Evolutionary conservation across 192 early-diverging fungal species (phyloP), one percentile per base, ranked within the genome.

Genomic region (Coemansia sp.): DNA sequence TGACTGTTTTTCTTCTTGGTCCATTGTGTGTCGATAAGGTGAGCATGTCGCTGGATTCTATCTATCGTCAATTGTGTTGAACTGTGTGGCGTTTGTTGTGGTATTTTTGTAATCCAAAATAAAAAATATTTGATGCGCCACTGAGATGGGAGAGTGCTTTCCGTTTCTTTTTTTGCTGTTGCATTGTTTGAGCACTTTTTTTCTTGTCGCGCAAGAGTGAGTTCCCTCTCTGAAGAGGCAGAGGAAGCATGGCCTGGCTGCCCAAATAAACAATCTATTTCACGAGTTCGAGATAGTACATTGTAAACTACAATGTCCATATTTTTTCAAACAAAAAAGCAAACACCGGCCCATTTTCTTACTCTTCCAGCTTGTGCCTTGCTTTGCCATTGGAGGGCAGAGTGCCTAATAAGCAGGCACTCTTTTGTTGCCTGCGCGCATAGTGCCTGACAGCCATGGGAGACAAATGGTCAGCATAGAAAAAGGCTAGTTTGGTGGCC

Each of bases 41-140:
- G 46, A 47, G 22, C 22, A 15, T 31, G 51, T 54, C 32, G 17
- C 29, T 54, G 27, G 27, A 32, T 54, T 54, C 51, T 25, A 54
- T 54, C 49, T 53, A 53, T 53, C 51, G 27, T 15, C 51, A 14
- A 54, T 54, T 54, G 51, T 54, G 27, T 54, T 31, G 6, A 9
- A 7, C 7, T 35, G 32, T 2, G 51, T 54, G 51, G 51, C 51
- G 51, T 27, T 54, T 53, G 49, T 53, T 54, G 51, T 54, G 11
- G 15, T 31, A 15, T 25, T 49, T 15, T 31, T 8, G 7, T n/a
- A 8, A 32, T n/a, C 6, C 25, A 54, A 17, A 54, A 6, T 32
- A 14, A 54, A 31, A 25, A 32, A 31, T 54, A 2, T 54, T 31
- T 6, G 27, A 54, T n/a, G 27, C 27, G 29, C 51, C 51, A 54